Evolutionary conservation across 805 yeast genomes (phyloP).

Genomic region (Yamadazyma scolyti): DNA sequence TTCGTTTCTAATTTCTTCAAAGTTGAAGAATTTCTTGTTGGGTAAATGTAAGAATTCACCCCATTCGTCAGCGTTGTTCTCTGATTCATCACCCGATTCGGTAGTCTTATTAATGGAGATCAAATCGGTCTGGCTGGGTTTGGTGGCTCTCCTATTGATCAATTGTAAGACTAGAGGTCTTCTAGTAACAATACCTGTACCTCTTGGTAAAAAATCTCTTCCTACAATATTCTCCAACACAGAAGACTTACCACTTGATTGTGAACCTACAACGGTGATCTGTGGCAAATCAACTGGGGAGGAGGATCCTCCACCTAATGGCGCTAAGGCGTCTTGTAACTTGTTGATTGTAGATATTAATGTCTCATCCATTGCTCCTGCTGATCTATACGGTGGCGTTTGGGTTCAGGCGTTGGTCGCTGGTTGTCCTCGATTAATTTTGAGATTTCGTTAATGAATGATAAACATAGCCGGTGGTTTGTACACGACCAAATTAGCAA

Average conservation of each 20-base stretch:
- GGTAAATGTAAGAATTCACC: constrained; percentile 96
- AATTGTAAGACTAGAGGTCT: constrained; percentile 82
- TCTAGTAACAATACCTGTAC: constrained; percentile 90
- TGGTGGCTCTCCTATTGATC: constrained; percentile 57
- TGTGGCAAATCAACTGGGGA: constrained; percentile 94
- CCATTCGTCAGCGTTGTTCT: constrained; percentile 85
- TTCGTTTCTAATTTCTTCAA: constrained; percentile 84
- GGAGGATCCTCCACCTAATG: constrained; percentile 83
- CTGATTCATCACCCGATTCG: constrained; percentile 49
- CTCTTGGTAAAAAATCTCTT: constrained; percentile 86
- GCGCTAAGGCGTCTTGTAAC: constrained; percentile 94
- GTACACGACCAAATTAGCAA: too few species aligned
- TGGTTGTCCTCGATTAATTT: too few species aligned
- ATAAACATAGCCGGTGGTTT: too few species aligned
- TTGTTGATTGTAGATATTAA: constrained; percentile 83
- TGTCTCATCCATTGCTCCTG: constrained; percentile 66
- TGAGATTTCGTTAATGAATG: too few species aligned
- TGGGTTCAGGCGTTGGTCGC: too few species aligned
- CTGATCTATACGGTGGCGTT: too few species aligned
- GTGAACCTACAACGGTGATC: constrained; percentile 93
- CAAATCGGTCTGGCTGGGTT: constrained; percentile 24
- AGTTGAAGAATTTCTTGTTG: constrained; percentile 80
- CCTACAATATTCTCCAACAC: constrained; percentile 90
- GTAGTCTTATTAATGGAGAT: constrained; percentile 41
- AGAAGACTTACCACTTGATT: constrained; percentile 84